Base-by-base conservation (phyloP, 176 grass and related monocot species). In the Rhynchospora breviuscula region DNA sequence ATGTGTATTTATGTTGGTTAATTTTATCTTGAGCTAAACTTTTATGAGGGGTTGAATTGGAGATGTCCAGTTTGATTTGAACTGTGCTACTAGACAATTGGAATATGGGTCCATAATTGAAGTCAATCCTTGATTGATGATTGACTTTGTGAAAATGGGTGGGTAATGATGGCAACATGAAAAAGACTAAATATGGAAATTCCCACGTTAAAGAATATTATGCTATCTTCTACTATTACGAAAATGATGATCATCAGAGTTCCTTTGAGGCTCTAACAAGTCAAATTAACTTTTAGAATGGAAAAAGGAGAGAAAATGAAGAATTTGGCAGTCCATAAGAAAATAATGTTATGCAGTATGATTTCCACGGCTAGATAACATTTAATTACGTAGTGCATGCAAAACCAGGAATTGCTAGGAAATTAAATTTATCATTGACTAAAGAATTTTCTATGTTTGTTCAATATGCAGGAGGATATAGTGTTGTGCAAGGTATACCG, bases 401-500 rank as follows among this genome's bases (percentile, higher is more conserved):
- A 77, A 77, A 81, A 47, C 4, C 29, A 19, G 0, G 40, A 79
- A 73, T 6, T n/a, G 29, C 19, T 57, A 79, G 48, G 17, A 29
- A 31, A n/a, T n/a, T n/a, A n/a, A 10, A 8, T 13, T 21, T 14
- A 68, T 75, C 53, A 18, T 47, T 26, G 62, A 25, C 44, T 57
- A 26, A 82, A 64, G 19, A 46, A 26, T 45, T 82, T 14, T 12
- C 8, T 33, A 48, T 15, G 59, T 17, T 82, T 22, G 40, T 23
- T 53, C 45, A 47, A 71, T 84, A 2, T 87, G 78, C 91, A 97
- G 91, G 91, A 89, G 17, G 92, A 89, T 76, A 88, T 94, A 0
- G 95, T 97, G 1, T 83, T 97, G 10, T 97, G 95, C 90, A 97
- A 98, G 87, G 79, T 98, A 9, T 98, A 98, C 84, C 89, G 92